Evolutionary conservation across 306 rosid genomes (phyloP).

Genomic region (Erythrophleum fordii): DNA sequence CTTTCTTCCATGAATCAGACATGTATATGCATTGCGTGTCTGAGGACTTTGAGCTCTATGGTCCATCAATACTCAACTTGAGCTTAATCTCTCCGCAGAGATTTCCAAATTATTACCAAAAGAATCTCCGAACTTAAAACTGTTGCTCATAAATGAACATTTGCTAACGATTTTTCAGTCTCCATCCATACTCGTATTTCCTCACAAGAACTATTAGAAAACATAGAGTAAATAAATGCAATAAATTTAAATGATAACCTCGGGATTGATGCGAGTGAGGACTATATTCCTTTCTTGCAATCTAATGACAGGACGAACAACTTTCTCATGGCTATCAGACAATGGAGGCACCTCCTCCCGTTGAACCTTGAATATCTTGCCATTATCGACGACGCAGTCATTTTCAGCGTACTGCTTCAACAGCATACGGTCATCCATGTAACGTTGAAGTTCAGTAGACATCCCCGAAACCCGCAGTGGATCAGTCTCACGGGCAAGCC

Average conservation of each 20-base stretch:
- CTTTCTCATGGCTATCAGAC: conserved; percentile 60
- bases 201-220: no score
- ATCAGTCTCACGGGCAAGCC: conserved; percentile 81
- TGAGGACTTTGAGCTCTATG: neutral
- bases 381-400: conserved; percentile 73
- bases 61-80: neutral
- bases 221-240: no score
- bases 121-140: neutral
- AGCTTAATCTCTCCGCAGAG: neutral
- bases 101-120: neutral
- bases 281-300: conserved; percentile 81
- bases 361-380: conserved; percentile 71
- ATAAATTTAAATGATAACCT: conserved; percentile 61
- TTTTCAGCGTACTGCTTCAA: conserved; percentile 79
- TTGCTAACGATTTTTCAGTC: no score
- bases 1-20: neutral
- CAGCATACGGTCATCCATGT: conserved; percentile 72
- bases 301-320: conserved; percentile 81
- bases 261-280: conserved; percentile 96
- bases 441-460: conserved; percentile 83
- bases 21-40: neutral
- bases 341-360: conserved; percentile 76
- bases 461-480: conserved; percentile 70
- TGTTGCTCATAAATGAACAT: neutral
- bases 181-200: no score